Evolutionary conservation across 2,329 filamentous ascomycete species (phyloP), one percentile per base, ranked within the genome.

Genomic region (Alternaria postmessia): DNA sequence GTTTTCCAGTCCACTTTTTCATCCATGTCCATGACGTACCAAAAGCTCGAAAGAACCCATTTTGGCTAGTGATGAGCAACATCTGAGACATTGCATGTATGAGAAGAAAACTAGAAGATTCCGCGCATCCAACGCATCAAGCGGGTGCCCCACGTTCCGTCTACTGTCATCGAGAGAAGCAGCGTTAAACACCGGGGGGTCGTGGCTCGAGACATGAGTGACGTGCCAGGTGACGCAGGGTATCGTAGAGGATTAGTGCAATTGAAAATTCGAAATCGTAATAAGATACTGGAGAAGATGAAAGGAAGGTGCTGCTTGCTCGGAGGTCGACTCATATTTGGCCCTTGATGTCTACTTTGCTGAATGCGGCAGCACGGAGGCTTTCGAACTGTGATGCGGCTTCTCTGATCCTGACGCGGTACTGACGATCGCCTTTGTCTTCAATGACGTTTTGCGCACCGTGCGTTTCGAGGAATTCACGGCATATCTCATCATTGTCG

Each of bases 271-370:
- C 60, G 60, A 59, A 59, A 58, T 52, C 54, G 30, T 34, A 30
- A 43, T 24, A 48, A 42, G 51, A 51, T 49, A 54, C 24, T 62
- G 51, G n/a, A 54, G 22, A 54, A 57, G 46, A 53, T 51, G 47
- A 46, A 46, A 39, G 36, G 46, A 63, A 58, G 5, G 44, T 36
- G 51, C 59, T 54, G 64, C 55, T 42, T 38, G 57, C 49, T 59
- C 49, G 34, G 34, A 18, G 26, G 22, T 88, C 82, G 48, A 54
- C 59, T 90, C 83, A 95, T 76, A 97, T 96, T 82, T 98, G 94
- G 75, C 94, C 94, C 83, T 98, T 97, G 84, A 98, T 96, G 82
- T 98, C 94, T 84, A 98, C 91, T 76, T 89, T 90, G 75, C 88
- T 87, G 80, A 97, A 96, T 49, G 94, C 94, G 64, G 86, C 84